Evolutionary conservation across 2,329 filamentous ascomycete genomes (phyloP), one percentile per base, ranked within the genome.

Genomic region (Sarocladium oryzae): DNA sequence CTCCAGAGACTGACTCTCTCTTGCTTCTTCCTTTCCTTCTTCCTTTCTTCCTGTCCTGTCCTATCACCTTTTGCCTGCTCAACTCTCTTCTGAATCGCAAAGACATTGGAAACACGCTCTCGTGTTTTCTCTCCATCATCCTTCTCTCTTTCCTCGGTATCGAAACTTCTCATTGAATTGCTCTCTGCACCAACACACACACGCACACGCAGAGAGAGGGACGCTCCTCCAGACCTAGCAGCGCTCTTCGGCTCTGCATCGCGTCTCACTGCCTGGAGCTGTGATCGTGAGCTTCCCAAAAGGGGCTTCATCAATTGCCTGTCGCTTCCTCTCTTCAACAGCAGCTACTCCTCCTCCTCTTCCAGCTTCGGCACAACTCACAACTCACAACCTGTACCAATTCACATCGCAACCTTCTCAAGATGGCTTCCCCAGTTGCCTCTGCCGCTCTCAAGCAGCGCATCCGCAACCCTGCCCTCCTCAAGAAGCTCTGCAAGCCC

Each of bases 401-500:
- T n/a, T n/a, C n/a, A n/a, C n/a, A n/a, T n/a, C n/a, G n/a, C n/a
- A n/a, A n/a, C n/a, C n/a, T n/a, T n/a, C n/a, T n/a, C n/a, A 52
- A 33, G 24, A 78, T 78, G 74, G 73, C 75, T 54, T 73, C 74
- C 37, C 70, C 71, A 33, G 63, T 78, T 57, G 85, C 84, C 56
- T 89, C 87, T 46, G 85, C 85, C 49, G 79, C 88, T 53, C 75
- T 95, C 63, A 88, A 84, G 73, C 81, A 84, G 62, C 85, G 89
- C 60, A 77, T 93, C 56, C 76, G 84, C 59, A 81, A 88, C 57
- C 85, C 89, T 20, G 86, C 85, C 37, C 84, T 92, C 69, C 77
- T 95, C 52, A 84, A 83, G 61, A 95, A 92, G 77, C 75, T 95
- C 53, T 83, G 85, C 60, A 83, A 83, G 60, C 82, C 89, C 33